These are phyloP conservation scores for Podaxis pistillaris DNA, from an alignment of 768 basidiomycete species.

Conservation along the genomic window DNA sequence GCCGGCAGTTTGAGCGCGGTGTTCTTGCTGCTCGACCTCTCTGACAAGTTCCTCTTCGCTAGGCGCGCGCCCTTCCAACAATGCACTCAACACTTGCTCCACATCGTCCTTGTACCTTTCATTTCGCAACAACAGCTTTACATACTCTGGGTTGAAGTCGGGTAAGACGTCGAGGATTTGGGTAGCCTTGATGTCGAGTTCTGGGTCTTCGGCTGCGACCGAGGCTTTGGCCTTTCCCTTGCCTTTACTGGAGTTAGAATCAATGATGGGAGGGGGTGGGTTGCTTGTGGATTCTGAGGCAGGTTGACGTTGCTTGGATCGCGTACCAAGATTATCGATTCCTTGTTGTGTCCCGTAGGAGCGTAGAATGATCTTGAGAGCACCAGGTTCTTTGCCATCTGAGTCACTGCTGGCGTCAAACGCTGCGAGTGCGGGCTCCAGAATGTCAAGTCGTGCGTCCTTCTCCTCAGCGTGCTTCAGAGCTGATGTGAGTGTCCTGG, in stretches of 20 bases:
- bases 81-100: slow-evolving; percentile 64
- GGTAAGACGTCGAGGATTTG: slow-evolving; percentile 81
- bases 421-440: slow-evolving; percentile 50
- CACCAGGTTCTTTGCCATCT: slow-evolving; percentile 45
- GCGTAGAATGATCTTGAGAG: slow-evolving; percentile 59
- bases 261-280: neutral
- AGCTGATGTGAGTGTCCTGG: slow-evolving; percentile 44
- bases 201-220: slow-evolving; percentile 31
- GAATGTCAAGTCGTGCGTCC: slow-evolving; percentile 55
- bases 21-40: slow-evolving; percentile 8
- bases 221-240: slow-evolving; percentile 40
- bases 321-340: slow-evolving; percentile 34
- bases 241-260: slow-evolving; percentile 27
- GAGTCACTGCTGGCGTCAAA: slow-evolving; percentile 28
- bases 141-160: slow-evolving; percentile 51
- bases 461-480: slow-evolving; percentile 46
- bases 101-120: slow-evolving; percentile 50
- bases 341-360: slow-evolving; percentile 51
- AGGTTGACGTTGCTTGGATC: slow-evolving; percentile 12
- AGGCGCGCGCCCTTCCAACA: slow-evolving; percentile 76
- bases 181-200: slow-evolving; percentile 55
- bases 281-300: neutral
- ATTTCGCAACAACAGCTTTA: slow-evolving; percentile 55
- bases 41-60: slow-evolving; percentile 25
- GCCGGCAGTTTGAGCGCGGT: neutral